Base-by-base conservation (phyloP, 345 rosid genomes). In the Kandelia obovata region DNA sequence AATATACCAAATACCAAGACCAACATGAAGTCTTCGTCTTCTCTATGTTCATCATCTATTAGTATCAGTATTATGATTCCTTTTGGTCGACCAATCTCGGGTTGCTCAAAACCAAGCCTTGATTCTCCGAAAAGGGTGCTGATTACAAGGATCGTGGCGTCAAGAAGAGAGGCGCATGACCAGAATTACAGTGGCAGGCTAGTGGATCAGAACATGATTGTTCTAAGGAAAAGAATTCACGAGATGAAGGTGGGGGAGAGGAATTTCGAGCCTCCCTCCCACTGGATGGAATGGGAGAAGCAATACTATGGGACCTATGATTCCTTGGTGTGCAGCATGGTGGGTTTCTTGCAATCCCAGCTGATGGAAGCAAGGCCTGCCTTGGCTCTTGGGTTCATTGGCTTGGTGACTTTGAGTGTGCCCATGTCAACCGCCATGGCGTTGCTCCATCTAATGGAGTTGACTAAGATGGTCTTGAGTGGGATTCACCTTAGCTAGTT, bases 211-310 rank as follows among this genome's bases (percentile, higher is more conserved):
- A 79, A 78, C 77, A 87, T 88, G 94, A 82, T 85, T 28, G 85
- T 86, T 20, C 79, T 86, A 0, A 71, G 93, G 71, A 84, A 80
- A 64, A 80, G 89, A 2, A 83, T 88, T 43, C 89, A 79, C 49
- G 89, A 84, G 77, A 77, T 76, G 84, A 84, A 86, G 84, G 80
- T 81, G 90, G 71, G 65, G 10, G 95, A 91, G 84, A 69, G 85
- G 62, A 85, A 83, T 75, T 82, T 87, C 63, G 87, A 88, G 81
- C 86, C 92, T 10, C 89, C 92, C 5, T 55, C 77, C 20, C 75
- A 84, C 7, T 87, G 97, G 97, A 82, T 81, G 85, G 84, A 79
- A 3, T 91, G 92, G 92, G 92, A 91, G 84, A 87, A 88, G 47
- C 87, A 78, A 19, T 84, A 64, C 32, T 87, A 78, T 49, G 69